These are phyloP conservation scores for Orychophragmus violaceus DNA, from an alignment of 345 rosid species.

Conservation along the genomic window DNA sequence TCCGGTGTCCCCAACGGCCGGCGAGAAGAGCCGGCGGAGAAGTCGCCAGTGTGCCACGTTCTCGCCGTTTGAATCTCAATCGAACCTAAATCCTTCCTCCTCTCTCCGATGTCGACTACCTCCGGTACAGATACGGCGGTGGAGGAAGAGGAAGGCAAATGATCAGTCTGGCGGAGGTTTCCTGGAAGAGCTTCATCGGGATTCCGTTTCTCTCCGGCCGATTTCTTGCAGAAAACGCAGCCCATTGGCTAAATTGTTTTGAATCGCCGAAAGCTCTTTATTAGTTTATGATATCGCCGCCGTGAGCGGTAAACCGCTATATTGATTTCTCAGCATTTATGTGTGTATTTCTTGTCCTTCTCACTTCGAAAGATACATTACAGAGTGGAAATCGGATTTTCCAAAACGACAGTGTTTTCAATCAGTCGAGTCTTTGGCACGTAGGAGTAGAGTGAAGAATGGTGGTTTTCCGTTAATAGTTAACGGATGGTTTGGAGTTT, in stretches of 20 bases:
- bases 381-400: not conserved
- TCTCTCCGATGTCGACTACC: conserved; percentile 11
- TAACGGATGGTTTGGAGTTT: not conserved
- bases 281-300: conserved; percentile 21
- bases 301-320: conserved; percentile 14
- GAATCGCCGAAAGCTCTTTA: not conserved
- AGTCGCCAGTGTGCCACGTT: conserved; percentile 34
- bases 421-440: conserved; percentile 18
- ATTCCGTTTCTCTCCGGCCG: conserved; percentile 20
- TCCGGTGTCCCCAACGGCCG: conserved; percentile 37
- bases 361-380: not conserved
- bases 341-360: not conserved
- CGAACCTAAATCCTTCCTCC: conserved; percentile 20
- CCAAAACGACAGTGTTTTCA: not conserved
- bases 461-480: conserved; percentile 6
- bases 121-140: conserved; percentile 19
- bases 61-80: conserved; percentile 30
- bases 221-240: conserved; percentile 47
- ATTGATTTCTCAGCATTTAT: not conserved
- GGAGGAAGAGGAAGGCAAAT: conserved; percentile 21
- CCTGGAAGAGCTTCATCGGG: conserved; percentile 23
- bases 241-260: conserved; percentile 40
- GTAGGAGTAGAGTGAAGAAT: not conserved
- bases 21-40: conserved; percentile 33
- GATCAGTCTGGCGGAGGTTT: conserved; percentile 34